Evolutionary conservation across 2,329 filamentous ascomycete genomes (phyloP).

Genomic region (Colletotrichum orbiculare): DNA sequence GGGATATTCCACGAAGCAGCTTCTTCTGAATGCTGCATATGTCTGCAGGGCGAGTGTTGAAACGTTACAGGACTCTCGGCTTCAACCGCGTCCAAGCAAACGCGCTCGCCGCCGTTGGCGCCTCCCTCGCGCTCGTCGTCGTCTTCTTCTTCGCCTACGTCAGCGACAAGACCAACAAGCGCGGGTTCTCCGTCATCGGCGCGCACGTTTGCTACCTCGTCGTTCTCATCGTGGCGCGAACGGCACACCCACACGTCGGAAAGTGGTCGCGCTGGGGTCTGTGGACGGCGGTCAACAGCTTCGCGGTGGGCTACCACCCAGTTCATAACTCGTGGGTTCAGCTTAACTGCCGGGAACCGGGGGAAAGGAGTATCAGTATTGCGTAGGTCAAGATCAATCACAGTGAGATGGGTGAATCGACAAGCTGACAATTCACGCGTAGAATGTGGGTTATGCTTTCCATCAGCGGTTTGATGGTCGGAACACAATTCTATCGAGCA

Average conservation of each 20-base stretch:
- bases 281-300: conserved; percentile 62
- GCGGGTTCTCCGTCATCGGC: conserved; percentile 55
- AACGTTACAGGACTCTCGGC: conserved; percentile 49
- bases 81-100: conserved; percentile 60
- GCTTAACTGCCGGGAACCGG: conserved; percentile 58
- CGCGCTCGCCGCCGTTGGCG: conserved; percentile 56
- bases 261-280: conserved; percentile 61
- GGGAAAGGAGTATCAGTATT: conserved; percentile 60
- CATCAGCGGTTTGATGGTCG: conserved; percentile 61
- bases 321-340: conserved; percentile 65
- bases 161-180: conserved; percentile 57
- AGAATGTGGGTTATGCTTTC: conserved; percentile 61
- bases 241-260: conserved; percentile 54
- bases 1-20: not conserved
- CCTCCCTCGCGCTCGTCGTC: conserved; percentile 56
- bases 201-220: conserved; percentile 58
- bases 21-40: not conserved
- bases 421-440: not conserved
- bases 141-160: conserved; percentile 61
- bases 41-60: not conserved
- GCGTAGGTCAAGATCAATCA: conserved; percentile 48
- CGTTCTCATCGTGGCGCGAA: conserved; percentile 52
- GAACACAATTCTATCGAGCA: conserved; percentile 60
- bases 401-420: not conserved
- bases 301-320: conserved; percentile 65